Conservation (phyloP, 352 stramenopile genomes). For the Phytophthora sojae region DNA sequence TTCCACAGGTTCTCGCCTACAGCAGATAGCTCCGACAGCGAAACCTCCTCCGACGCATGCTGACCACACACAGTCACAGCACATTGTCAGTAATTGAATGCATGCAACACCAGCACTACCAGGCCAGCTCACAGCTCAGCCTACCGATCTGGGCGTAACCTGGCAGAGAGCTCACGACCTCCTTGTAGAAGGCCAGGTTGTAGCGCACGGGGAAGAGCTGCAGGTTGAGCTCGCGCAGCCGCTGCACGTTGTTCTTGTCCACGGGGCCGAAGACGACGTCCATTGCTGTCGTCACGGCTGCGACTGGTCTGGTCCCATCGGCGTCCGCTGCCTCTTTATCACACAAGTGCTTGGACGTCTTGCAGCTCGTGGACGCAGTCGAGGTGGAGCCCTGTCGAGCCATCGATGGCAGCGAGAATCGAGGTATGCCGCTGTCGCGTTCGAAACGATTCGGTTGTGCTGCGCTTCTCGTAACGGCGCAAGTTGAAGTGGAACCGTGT, state of each 20-base stretch:
- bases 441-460: conserved; percentile 14
- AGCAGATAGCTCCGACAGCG: conserved; percentile 92
- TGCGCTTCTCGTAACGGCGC: conserved; percentile 23
- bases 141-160: conserved; percentile 65
- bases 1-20: conserved; percentile 73
- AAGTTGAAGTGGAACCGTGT: conserved; percentile 27
- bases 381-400: conserved; percentile 9
- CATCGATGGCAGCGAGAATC: conserved; percentile 10
- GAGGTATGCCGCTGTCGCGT: not conserved
- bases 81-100: not conserved
- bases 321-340: not conserved
- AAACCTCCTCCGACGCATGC: conserved; percentile 85
- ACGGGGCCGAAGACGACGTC: conserved; percentile 61
- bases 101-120: not conserved
- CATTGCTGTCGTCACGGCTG: not conserved
- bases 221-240: conserved; percentile 91
- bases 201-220: conserved; percentile 94
- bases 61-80: conserved; percentile 20
- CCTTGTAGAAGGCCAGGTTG: conserved; percentile 93
- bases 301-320: conserved; percentile 1
- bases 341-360: not conserved
- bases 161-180: conserved; percentile 74
- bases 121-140: not conserved
- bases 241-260: conserved; percentile 65
- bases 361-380: conserved; percentile 1